These are phyloP conservation scores for Raffaelea ambrosiae DNA, from an alignment of 2,329 filamentous ascomycete species.

Conservation along the genomic window DNA sequence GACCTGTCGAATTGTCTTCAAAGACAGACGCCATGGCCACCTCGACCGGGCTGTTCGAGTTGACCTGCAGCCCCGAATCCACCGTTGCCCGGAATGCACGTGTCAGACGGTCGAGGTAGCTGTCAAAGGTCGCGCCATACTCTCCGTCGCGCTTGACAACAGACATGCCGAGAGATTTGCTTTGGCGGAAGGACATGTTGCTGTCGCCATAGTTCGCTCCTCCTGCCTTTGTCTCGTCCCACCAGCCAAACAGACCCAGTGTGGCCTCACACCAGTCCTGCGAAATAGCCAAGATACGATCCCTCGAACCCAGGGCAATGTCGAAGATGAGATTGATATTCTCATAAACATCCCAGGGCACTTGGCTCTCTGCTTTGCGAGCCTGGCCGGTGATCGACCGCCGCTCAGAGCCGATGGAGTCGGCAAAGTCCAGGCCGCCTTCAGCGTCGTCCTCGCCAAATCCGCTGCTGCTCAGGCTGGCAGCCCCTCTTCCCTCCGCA, in stretches of 20 bases:
- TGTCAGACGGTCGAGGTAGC: constrained; percentile 64
- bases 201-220: too few species aligned
- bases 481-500: constrained; percentile 57
- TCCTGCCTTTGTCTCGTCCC: constrained; percentile 53
- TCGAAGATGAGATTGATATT: constrained; percentile 73
- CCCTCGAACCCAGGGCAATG: constrained; percentile 66
- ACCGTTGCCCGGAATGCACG: constrained; percentile 62
- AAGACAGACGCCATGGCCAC: constrained; percentile 75
- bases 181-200: constrained; percentile 1
- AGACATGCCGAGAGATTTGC: constrained; percentile 6
- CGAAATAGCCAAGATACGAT: constrained; percentile 66
- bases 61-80: constrained; percentile 65
- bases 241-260: constrained; percentile 79
- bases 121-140: not conserved
- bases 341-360: constrained; percentile 87
- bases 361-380: constrained; percentile 72
- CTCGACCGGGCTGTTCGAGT: constrained; percentile 67
- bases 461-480: too few species aligned
- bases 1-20: constrained; percentile 71
- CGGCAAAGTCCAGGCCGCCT: constrained; percentile 50
- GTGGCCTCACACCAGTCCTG: constrained; percentile 92
- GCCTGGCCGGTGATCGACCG: constrained; percentile 55
- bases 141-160: constrained; percentile 28
- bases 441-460: not conserved
- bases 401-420: constrained; percentile 35